These are phyloP conservation scores for Colletotrichum sp. DNA, from an alignment of 2,329 filamentous ascomycete species.

Conservation along the genomic window DNA sequence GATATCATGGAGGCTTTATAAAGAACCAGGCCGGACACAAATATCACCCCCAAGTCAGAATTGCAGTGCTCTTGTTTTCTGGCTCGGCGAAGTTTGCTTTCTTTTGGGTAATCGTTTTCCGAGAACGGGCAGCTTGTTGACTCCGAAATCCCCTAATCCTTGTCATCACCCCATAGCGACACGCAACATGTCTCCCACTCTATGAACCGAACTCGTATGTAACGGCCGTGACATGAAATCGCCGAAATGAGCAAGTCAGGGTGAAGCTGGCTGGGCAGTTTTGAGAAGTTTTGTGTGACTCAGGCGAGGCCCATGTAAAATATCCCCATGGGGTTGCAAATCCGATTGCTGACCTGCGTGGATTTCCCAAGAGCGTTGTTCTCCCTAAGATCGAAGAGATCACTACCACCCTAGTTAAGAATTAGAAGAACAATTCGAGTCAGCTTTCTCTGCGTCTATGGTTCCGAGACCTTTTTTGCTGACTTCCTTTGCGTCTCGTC, in stretches of 20 bases:
- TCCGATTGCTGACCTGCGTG: accelerated
- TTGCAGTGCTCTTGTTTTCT: too few species aligned
- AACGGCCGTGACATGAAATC: not conserved
- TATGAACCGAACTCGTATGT: not conserved
- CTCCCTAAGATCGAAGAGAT: not conserved
- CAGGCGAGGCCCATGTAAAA: not conserved
- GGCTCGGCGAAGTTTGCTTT: not conserved
- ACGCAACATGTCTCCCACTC: not conserved
- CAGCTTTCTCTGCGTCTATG: not conserved
- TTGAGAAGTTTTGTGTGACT: not conserved
- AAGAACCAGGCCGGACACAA: too few species aligned
- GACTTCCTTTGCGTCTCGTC: not conserved
- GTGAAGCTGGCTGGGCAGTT: not conserved
- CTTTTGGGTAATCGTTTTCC: not conserved
- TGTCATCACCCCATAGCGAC: not conserved
- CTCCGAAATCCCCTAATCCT: not conserved
- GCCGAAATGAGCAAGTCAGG: not conserved
- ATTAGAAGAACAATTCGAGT: accelerated
- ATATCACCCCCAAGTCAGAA: too few species aligned
- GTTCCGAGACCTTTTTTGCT: not conserved
- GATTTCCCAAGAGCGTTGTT: not conserved
- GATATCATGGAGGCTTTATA: too few species aligned
- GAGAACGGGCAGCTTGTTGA: not conserved
- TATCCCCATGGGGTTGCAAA: not conserved
- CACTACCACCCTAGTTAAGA: accelerated